These are phyloP conservation scores for Malania oleifera DNA, from an alignment of 164 flowering plant genomes.

Conservation along the genomic window DNA sequence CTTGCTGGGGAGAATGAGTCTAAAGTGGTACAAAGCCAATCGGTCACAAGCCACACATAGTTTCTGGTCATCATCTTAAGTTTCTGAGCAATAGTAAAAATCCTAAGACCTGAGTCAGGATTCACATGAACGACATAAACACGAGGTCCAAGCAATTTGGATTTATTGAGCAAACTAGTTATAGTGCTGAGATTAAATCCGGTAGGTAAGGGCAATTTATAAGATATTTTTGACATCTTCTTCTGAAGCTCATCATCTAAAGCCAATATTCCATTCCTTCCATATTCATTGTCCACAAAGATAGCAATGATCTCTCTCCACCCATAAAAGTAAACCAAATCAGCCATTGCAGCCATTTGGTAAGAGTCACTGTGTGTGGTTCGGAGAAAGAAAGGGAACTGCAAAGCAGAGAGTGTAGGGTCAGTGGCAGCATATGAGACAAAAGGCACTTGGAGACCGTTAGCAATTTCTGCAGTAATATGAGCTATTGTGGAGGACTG, in stretches of 20 bases:
- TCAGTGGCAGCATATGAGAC: conserved; percentile 80
- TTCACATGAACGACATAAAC: conserved; percentile 70
- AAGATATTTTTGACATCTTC: conserved; percentile 29
- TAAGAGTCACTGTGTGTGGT: conserved; percentile 50
- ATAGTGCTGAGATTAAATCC: conserved; percentile 22
- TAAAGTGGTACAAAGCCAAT: conserved; percentile 66
- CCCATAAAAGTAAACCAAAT: conserved; percentile 44
- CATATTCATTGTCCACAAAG: conserved; percentile 64
- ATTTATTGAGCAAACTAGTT: conserved; percentile 28
- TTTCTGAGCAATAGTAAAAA: conserved; percentile 47
- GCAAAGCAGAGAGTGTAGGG: conserved; percentile 76
- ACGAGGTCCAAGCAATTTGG: conserved; percentile 47
- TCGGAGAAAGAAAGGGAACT: conserved; percentile 66
- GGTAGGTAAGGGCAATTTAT: conserved; percentile 41
- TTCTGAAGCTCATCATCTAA: conserved; percentile 51
- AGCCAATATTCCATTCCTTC: conserved; percentile 62
- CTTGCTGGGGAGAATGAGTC: conserved; percentile 37
- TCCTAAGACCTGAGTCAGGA: conserved; percentile 44
- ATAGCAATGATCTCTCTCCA: conserved; percentile 68
- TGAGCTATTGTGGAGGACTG: conserved; percentile 81
- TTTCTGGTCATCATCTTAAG: conserved; percentile 56
- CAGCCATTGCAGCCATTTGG: conserved; percentile 83
- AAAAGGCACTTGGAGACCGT: conserved; percentile 71
- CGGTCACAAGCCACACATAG: conserved; percentile 79
- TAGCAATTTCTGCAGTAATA: conserved; percentile 51